Base-by-base conservation (phyloP, 306 rosid species). In the Inga laurina region DNA sequence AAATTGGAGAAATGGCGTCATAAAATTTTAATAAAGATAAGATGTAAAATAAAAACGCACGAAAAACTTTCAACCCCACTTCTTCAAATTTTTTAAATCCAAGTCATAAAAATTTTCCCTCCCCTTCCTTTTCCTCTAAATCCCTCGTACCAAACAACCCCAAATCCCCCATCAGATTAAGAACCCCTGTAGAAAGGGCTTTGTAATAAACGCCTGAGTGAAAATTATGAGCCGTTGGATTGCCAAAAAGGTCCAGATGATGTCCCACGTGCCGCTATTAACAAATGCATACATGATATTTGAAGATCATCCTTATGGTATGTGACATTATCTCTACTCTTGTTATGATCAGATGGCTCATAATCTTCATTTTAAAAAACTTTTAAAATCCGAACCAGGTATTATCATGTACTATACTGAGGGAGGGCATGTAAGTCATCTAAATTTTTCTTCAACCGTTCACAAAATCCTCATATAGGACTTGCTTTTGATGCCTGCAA, bases 401-500 rank as follows among this genome's bases (percentile, higher is more conserved):
- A 37, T 74, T 62, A 15, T 65, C 75, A 34, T 39, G 39, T 62
- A 37, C 32, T 41, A 30, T 56, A 2, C 2, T 5, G 62, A 8
- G 62, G 62, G 62, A 24, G 5, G 57, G 39, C 59, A 3, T 35
- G 9, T 10, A 19, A 4, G 45, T 21, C 56, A 24, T 41, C 76
- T 49, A 37, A 61, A 61, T 22, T 24, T 77, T 61, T 81, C 72
- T 49, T 72, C 72, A 76, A 59, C 35, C 68, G 19, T 37, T 79
- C 45, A 73, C 69, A 15, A 48, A 37, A 21, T 75, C 51, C 34
- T 22, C 87, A 91, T 73, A 87, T 81, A 52, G 92, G 93, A 64
- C 93, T 88, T 79, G 88, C 85, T 84, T 82, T 79, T 18, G 84
- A 84, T 4, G 67, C 88, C 96, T 90, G 89, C 89, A 85, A 81